Base-by-base conservation (phyloP, 257 asterid genomes). In the Ballota nigra region DNA sequence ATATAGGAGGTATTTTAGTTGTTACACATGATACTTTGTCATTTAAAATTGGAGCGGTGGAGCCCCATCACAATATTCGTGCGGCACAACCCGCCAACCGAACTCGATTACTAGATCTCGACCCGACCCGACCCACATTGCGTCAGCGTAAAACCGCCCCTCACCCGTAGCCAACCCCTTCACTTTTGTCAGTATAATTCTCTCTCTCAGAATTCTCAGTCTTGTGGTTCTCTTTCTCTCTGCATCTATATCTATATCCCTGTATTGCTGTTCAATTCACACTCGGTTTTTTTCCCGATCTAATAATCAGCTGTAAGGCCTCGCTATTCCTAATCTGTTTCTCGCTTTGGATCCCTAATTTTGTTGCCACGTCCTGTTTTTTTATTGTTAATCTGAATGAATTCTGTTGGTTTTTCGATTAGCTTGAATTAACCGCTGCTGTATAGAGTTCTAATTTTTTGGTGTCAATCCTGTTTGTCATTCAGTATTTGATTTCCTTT, bases 261-360 rank as follows among this genome's bases (percentile, higher is more conserved):
- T 26, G 9, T 69, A 68, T 72, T 67, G 68, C 59, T 20, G 16
- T 63, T 56, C 71, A 13, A 18, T 29, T 40, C 53, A 51, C 24
- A 31, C 23, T 63, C 67, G 13, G 5, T 47, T 51, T 8, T 34
- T 13, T 34, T 66, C 60, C 52, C 79, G 83, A 74, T 77, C 78
- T 85, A 78, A 80, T 76, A 82, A 70, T 69, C 74, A 72, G 51
- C 86, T 75, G 93, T 87, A 83, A 82, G 90, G 76, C 52, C 28
- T 63, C 28, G 40, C 2, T 29, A 10, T 67, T 43, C 65, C 58
- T 63, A 40, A 72, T 70, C 77, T 49, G 9, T 8, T 61, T 71
- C 63, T 58, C 55, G 36, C 8, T 23, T 34, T 69, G 75, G 87
- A 83, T 83, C 87, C 79, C 81, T 69, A 69, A 71, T 69, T 76